A percentile compares a stretch with the other conserved stretches of the same genome.
Evolutionary conservation across 257 asterid genomes (phyloP).

Genomic region (Solanum ahanhuiri): DNA sequence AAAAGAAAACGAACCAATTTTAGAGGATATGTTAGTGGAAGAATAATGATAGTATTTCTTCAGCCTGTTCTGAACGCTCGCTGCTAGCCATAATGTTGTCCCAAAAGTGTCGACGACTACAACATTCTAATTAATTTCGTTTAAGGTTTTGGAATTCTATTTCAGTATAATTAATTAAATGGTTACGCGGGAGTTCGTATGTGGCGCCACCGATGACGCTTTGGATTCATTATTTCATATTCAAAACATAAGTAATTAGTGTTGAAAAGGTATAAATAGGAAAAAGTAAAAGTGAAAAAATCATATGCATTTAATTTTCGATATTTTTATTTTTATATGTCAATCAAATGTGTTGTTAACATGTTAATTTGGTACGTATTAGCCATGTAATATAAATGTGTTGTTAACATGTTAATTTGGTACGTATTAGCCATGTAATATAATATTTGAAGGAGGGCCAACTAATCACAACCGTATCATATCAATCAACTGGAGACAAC

Average conservation of each 20-base stretch:
- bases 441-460: background rate
- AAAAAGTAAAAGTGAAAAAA: too few species aligned
- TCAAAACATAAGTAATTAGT: too few species aligned
- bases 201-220: background rate
- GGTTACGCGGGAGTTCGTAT: background rate
- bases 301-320: too few species aligned
- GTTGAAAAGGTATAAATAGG: too few species aligned
- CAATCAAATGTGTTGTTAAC: too few species aligned
- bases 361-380: too few species aligned
- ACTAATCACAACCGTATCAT: background rate
- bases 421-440: background rate
- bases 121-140: background rate
- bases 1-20: constrained; percentile 35
- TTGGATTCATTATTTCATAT: too few species aligned
- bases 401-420: background rate
- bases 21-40: constrained; percentile 41
- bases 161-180: background rate
- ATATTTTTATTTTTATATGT: too few species aligned
- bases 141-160: too few species aligned
- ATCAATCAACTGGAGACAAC: background rate
- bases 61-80: constrained; percentile 66
- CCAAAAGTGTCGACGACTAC: too few species aligned
- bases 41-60: constrained; percentile 36
- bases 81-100: constrained; percentile 64
- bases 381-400: background rate